Conservation (phyloP, 2,329 filamentous ascomycete species). For the Arthrocladium fulminans region DNA sequence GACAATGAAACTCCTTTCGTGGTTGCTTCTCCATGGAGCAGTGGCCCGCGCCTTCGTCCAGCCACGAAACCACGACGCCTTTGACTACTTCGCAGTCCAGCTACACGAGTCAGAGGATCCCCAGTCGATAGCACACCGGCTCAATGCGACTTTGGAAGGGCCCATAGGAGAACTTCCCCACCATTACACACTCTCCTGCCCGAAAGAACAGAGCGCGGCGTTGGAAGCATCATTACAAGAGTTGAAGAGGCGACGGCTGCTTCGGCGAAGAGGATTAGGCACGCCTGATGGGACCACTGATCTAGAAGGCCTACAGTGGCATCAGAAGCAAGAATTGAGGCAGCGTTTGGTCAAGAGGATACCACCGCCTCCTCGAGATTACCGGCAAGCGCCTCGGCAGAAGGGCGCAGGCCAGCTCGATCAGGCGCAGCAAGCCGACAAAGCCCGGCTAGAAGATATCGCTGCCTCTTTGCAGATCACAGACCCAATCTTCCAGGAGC, state of each 20-base stretch:
- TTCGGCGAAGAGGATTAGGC: not conserved
- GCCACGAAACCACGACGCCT: constrained; percentile 62
- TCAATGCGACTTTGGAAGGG: constrained; percentile 75
- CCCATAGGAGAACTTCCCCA: constrained; percentile 65
- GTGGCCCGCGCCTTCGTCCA: constrained; percentile 22
- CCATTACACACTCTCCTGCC: constrained; percentile 79
- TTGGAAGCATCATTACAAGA: constrained; percentile 45
- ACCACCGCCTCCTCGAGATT: constrained; percentile 28
- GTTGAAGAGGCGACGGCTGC: constrained; percentile 44
- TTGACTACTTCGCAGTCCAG: constrained; percentile 92
- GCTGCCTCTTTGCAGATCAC: constrained; percentile 61
- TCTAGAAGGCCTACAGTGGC: constrained; percentile 66
- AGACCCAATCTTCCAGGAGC: constrained; percentile 85
- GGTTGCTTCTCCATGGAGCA: not conserved
- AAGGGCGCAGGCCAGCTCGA: constrained; percentile 11
- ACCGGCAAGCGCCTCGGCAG: not conserved
- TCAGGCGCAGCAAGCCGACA: constrained; percentile 36
- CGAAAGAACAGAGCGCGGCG: constrained; percentile 47
- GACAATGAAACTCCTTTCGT: not conserved
- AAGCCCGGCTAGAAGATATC: constrained; percentile 52
- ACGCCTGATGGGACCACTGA: constrained; percentile 35
- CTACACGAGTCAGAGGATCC: constrained; percentile 60
- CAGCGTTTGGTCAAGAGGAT: constrained; percentile 53
- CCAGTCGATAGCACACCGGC: constrained; percentile 56
- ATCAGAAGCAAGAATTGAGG: constrained; percentile 66